Conservation (phyloP, 306 rosid species). For the Clitoria ternatea region DNA sequence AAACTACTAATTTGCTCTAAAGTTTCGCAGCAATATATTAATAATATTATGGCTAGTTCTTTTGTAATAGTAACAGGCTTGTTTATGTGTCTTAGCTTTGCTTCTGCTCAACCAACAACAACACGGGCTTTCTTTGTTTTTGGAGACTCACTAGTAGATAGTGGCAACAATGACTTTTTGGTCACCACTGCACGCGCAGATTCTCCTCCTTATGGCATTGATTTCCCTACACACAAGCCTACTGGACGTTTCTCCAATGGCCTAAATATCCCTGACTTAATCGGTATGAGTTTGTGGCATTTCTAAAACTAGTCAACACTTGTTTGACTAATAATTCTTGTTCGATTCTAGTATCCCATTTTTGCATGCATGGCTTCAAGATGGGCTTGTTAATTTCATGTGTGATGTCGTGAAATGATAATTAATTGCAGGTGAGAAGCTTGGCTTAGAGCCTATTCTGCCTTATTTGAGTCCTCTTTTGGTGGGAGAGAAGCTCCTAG, state of each 20-base stretch:
- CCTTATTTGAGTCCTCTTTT: slow-evolving; percentile 75
- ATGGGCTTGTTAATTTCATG: neutral
- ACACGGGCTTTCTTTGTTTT: slow-evolving; percentile 76
- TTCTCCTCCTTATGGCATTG: slow-evolving; percentile 76
- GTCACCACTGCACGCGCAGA: slow-evolving; percentile 87
- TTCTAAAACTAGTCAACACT: neutral
- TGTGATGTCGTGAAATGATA: neutral
- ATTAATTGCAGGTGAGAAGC: slow-evolving; percentile 45
- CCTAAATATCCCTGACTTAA: slow-evolving; percentile 76
- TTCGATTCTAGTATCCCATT: neutral
- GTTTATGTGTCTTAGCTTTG: neutral
- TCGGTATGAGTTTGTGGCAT: slow-evolving; percentile 34
- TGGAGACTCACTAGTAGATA: slow-evolving; percentile 89
- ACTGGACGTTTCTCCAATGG: slow-evolving; percentile 96
- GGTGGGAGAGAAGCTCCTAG: slow-evolving; percentile 49
- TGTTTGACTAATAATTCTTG: neutral
- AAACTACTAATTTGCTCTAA: neutral
- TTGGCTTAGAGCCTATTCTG: slow-evolving; percentile 61
- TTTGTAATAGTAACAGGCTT: slow-evolving; percentile 11
- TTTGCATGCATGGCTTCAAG: neutral
- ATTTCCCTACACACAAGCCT: slow-evolving; percentile 59
- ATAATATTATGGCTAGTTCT: slow-evolving; percentile 25
- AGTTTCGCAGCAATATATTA: neutral
- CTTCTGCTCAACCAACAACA: slow-evolving; percentile 25
- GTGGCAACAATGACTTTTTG: slow-evolving; percentile 82